Percentiles rank a stretch among this genome's conserved stretches.
Conservation (phyloP, 1,139 yeast genomes). For the Entelexis paramagnoliae region DNA sequence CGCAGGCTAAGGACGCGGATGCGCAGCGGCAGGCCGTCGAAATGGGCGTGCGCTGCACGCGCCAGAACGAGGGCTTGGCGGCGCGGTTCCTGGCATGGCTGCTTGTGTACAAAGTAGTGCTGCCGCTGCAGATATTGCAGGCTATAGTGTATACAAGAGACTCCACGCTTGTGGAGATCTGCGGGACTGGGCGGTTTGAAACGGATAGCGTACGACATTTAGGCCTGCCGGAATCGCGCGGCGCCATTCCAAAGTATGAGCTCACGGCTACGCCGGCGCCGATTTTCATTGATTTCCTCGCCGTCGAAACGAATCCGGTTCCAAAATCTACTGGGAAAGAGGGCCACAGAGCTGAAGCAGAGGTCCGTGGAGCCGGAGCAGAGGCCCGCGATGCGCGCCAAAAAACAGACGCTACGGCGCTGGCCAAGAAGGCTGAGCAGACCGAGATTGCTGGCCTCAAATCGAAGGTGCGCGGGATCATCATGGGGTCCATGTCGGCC, state of each 20-base stretch:
- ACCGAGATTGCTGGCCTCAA: conserved; percentile 29
- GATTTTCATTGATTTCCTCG: neutral
- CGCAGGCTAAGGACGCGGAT: neutral
- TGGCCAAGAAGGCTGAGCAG: neutral
- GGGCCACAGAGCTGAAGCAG: too few relatives aligned
- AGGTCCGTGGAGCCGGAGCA: too few relatives aligned
- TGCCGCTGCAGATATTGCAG: conserved; percentile 11
- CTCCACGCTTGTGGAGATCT: neutral
- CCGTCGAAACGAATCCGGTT: neutral
- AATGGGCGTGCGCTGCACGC: neutral
- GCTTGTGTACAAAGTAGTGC: conserved; percentile 7
- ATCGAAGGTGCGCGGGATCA: conserved; percentile 41
- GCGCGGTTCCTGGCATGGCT: conserved; percentile 15
- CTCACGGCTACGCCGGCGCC: neutral
- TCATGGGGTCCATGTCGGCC: conserved; percentile 88
- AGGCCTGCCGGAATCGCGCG: conserved; percentile 27
- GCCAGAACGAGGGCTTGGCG: neutral
- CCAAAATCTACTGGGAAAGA: too few relatives aligned
- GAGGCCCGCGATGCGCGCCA: neutral
- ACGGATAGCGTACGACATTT: conserved; percentile 9
- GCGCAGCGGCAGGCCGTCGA: neutral
- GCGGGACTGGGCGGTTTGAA: conserved; percentile 15
- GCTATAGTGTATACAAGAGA: conserved; percentile 5
- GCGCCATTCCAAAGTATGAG: neutral
- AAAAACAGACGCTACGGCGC: neutral